Evolutionary conservation across 1,284 basidiomycete species (phyloP).

Genomic region (Heterobasidion occidentale): DNA sequence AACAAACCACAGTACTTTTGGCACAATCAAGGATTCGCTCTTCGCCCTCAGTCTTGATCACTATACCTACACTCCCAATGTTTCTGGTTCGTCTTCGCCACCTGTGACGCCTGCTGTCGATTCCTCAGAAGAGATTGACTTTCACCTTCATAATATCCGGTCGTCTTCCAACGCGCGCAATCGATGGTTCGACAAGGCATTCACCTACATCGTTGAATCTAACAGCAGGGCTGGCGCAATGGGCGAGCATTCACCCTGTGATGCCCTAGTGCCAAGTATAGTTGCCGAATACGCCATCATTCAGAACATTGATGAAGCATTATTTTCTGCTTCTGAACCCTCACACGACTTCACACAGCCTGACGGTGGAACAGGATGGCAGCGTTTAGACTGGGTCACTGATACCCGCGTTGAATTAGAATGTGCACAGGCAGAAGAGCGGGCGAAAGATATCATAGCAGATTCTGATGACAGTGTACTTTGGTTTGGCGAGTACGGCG

Average conservation of each 20-base stretch:
- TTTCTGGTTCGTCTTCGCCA: neutral
- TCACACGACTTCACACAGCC: neutral
- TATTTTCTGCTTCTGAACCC: constrained; percentile 17
- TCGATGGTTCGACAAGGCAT: constrained; percentile 91
- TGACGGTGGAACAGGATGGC: constrained; percentile 36
- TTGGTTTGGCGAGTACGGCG: constrained; percentile 83
- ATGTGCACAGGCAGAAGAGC: constrained; percentile 51
- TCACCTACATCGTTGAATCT: constrained; percentile 79
- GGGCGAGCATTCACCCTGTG: constrained; percentile 91
- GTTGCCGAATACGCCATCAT: constrained; percentile 82
- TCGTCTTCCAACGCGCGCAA: constrained; percentile 70
- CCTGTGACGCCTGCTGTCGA: constrained; percentile 21
- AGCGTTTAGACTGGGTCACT: constrained; percentile 69
- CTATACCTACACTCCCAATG: constrained; percentile 31
- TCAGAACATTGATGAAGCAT: constrained; percentile 46
- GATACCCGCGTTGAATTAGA: constrained; percentile 56
- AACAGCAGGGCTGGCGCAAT: constrained; percentile 81
- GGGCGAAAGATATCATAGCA: constrained; percentile 56
- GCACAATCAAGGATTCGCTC: constrained; percentile 66
- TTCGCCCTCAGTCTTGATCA: constrained; percentile 70
- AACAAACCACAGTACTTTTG: constrained; percentile 51
- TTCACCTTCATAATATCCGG: constrained; percentile 75
- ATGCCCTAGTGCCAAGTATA: constrained; percentile 88
- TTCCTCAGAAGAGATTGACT: constrained; percentile 45
- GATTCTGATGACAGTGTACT: constrained; percentile 84